A percentile compares a stretch with the other conserved stretches of the same genome.
Evolutionary conservation across 2,329 filamentous ascomycete species (phyloP).

Genomic region (Stachybotrys chartarum): DNA sequence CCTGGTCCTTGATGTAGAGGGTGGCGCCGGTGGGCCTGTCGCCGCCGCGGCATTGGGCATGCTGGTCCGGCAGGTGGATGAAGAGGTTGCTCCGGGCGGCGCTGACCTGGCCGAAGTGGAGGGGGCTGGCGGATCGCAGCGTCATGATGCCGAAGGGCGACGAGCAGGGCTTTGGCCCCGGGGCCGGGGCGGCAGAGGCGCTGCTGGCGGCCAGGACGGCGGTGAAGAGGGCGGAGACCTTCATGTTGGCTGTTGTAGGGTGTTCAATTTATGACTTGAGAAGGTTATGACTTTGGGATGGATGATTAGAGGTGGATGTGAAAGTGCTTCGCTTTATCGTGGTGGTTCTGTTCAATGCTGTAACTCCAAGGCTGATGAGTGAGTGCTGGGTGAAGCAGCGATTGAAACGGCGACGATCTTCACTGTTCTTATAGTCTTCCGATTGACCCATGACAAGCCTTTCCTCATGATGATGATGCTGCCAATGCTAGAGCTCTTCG

Average conservation of each 20-base stretch:
- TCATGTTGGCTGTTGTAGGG: slow-evolving; percentile 14
- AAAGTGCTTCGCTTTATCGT: too few relatives aligned
- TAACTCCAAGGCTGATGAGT: not conserved
- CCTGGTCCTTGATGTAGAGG: slow-evolving; percentile 39
- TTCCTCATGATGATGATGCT: not conserved
- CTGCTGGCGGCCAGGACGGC: slow-evolving; percentile 19
- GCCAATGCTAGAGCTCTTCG: not conserved
- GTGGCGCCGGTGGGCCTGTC: slow-evolving; percentile 33
- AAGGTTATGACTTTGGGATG: not conserved
- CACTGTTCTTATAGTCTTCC: not conserved
- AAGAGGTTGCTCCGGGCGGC: slow-evolving; percentile 37
- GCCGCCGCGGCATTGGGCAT: slow-evolving; percentile 39
- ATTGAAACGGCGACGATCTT: not conserved
- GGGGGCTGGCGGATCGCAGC: slow-evolving; percentile 38
- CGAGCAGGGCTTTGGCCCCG: not conserved
- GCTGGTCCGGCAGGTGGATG: slow-evolving; percentile 34
- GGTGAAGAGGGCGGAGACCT: slow-evolving; percentile 16
- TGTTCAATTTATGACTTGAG: not conserved
- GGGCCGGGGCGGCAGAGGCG: slow-evolving; percentile 10
- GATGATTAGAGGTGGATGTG: not conserved
- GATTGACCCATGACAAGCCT: not conserved
- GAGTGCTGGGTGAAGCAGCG: not conserved
- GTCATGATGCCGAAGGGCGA: slow-evolving; percentile 39
- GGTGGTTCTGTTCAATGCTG: too few relatives aligned
- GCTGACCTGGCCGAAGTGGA: slow-evolving; percentile 39